Evolutionary conservation across 1,139 yeast species (phyloP).

Genomic region (Taphrina deformans): DNA sequence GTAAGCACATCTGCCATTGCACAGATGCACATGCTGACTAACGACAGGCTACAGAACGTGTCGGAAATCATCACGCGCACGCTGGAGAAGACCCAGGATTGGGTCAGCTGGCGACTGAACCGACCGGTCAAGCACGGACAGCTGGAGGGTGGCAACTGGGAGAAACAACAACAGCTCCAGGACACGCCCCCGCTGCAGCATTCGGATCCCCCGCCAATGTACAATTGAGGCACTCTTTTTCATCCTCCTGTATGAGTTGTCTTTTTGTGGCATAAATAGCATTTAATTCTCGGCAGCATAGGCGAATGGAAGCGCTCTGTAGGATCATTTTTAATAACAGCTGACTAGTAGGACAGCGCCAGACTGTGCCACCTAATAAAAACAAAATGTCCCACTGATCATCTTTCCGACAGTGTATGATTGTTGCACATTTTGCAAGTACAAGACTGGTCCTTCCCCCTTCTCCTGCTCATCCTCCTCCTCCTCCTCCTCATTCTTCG

Average conservation of each 20-base stretch:
- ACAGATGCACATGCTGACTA: background rate
- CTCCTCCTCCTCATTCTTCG: too few species aligned
- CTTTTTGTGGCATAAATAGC: background rate
- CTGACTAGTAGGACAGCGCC: background rate
- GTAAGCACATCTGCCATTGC: background rate
- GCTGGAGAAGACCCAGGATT: slow-evolving; percentile 17
- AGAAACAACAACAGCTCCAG: background rate
- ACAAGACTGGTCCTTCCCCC: background rate
- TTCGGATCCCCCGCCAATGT: background rate
- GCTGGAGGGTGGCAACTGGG: background rate
- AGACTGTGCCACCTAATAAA: too few species aligned
- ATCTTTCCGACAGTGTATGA: too few species aligned
- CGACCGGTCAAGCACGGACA: background rate
- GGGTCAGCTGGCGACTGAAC: slow-evolving; percentile 20
- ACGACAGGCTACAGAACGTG: slow-evolving; percentile 13
- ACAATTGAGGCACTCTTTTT: background rate
- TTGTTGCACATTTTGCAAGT: too few species aligned
- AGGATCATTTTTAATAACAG: background rate
- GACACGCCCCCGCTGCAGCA: background rate
- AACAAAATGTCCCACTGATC: too few species aligned
- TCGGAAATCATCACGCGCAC: slow-evolving; percentile 25
- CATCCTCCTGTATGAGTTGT: background rate
- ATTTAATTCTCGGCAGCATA: background rate
- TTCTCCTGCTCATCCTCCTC: too few species aligned
- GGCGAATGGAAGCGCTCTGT: background rate